Evolutionary conservation across 345 rosid genomes (phyloP).

Genomic region (Erysimum cheiranthoides): DNA sequence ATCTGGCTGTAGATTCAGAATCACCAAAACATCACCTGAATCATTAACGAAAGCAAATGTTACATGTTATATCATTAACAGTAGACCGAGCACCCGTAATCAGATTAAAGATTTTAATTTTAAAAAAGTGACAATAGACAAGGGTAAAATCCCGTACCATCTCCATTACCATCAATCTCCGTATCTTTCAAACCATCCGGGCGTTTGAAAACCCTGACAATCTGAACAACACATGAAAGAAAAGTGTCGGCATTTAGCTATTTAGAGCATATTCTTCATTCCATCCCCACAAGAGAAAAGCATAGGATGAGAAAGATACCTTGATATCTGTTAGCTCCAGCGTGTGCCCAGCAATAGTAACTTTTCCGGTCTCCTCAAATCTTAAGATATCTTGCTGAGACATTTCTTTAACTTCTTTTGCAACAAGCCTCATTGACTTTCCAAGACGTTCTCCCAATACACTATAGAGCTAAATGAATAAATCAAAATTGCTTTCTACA

Average conservation of each 20-base stretch:
- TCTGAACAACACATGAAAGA: slow-evolving; percentile 48
- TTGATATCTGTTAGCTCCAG: slow-evolving; percentile 78
- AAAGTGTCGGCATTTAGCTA: slow-evolving; percentile 4
- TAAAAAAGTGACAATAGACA: neutral
- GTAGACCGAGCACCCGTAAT: neutral
- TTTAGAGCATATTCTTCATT: slow-evolving; percentile 9
- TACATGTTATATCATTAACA: slow-evolving; percentile 4
- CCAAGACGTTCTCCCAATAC: slow-evolving; percentile 90
- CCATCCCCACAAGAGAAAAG: neutral
- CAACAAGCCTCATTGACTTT: slow-evolving; percentile 84
- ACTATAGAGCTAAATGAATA: slow-evolving; percentile 46
- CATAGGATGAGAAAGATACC: slow-evolving; percentile 51
- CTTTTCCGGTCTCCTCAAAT: slow-evolving; percentile 75
- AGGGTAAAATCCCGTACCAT: slow-evolving; percentile 54
- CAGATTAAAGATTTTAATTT: neutral
- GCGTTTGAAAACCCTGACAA: slow-evolving; percentile 77
- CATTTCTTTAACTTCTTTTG: slow-evolving; percentile 83
- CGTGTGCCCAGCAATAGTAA: slow-evolving; percentile 70
- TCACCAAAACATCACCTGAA: slow-evolving; percentile 91
- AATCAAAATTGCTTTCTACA: slow-evolving; percentile 30
- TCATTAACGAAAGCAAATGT: slow-evolving; percentile 14
- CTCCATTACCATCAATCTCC: slow-evolving; percentile 91
- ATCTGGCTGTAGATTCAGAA: slow-evolving; percentile 83
- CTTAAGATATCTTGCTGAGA: slow-evolving; percentile 78
- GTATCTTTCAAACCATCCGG: slow-evolving; percentile 77